Evolutionary conservation across 768 basidiomycete genomes (phyloP).

Genomic region (Russula brevipes): DNA sequence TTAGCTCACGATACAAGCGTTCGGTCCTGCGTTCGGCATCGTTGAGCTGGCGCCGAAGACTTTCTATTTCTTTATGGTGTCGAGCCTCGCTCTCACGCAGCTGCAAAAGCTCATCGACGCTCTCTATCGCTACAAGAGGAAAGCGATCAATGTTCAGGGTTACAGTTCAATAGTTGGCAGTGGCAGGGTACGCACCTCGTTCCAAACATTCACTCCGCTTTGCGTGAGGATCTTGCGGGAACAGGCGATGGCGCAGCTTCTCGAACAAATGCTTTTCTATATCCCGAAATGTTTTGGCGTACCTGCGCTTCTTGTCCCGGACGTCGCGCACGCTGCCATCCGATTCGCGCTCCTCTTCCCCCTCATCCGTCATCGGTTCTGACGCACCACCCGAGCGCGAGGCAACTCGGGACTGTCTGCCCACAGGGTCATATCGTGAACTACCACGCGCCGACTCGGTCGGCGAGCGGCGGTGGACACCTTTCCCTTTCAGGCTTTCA

Average conservation of each 20-base stretch:
- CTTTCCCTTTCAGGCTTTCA: constrained; percentile 7
- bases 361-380: constrained; percentile 17
- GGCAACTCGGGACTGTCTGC: constrained; percentile 3
- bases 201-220: constrained; percentile 23
- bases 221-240: constrained; percentile 22
- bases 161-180: background rate
- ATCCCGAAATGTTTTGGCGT: constrained; percentile 22
- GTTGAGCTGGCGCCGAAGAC: constrained; percentile 15
- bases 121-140: constrained; percentile 15
- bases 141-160: background rate
- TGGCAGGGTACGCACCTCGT: constrained; percentile 7
- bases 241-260: constrained; percentile 20
- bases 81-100: constrained; percentile 12
- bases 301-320: constrained; percentile 21
- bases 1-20: constrained; percentile 15
- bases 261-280: constrained; percentile 22
- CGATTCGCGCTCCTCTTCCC: constrained; percentile 24
- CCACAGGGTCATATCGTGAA: constrained; percentile 16
- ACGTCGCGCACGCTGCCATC: constrained; percentile 20
- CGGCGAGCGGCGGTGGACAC: constrained; percentile 14
- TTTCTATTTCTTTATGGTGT: constrained; percentile 12
- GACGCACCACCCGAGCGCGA: background rate
- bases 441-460: constrained; percentile 10
- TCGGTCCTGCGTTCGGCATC: constrained; percentile 21
- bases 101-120: constrained; percentile 16